These are phyloP conservation scores for Fusarium lateritium DNA, from an alignment of 2,329 filamentous ascomycete species.

Conservation along the genomic window DNA sequence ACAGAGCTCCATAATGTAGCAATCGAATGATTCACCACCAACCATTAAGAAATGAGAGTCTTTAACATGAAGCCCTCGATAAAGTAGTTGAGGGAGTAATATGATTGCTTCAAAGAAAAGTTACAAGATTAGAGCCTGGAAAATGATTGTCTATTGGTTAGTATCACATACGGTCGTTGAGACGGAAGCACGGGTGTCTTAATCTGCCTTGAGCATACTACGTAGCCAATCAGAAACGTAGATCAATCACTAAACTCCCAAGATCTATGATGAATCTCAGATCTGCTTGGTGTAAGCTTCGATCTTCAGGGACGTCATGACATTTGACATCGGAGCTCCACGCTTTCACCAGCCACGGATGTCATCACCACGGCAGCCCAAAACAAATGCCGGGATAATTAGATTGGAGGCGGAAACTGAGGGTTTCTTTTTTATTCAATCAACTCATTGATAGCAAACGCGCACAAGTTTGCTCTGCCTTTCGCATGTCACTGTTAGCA, in stretches of 20 bases:
- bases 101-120: too few relatives aligned
- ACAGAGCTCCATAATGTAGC: constrained; percentile 2
- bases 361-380: constrained; percentile 41
- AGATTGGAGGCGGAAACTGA: not conserved
- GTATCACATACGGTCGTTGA: not conserved
- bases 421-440: not conserved
- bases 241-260: constrained; percentile 3
- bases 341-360: constrained; percentile 38
- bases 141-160: not conserved
- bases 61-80: too few relatives aligned
- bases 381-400: constrained; percentile 16
- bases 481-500: constrained; percentile 22
- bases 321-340: constrained; percentile 51
- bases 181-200: constrained; percentile 2
- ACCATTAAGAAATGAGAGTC: too few relatives aligned
- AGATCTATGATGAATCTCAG: constrained; percentile 35
- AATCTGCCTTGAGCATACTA: not conserved
- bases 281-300: constrained; percentile 41
- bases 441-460: not conserved
- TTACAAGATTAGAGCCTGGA: too few relatives aligned
- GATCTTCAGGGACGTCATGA: constrained; percentile 53
- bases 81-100: too few relatives aligned
- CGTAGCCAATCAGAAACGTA: constrained; percentile 16
- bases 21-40: too few relatives aligned
- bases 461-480: not conserved